Base-by-base conservation (phyloP, 2,329 filamentous ascomycete species). In the Colletotrichum sp. region DNA sequence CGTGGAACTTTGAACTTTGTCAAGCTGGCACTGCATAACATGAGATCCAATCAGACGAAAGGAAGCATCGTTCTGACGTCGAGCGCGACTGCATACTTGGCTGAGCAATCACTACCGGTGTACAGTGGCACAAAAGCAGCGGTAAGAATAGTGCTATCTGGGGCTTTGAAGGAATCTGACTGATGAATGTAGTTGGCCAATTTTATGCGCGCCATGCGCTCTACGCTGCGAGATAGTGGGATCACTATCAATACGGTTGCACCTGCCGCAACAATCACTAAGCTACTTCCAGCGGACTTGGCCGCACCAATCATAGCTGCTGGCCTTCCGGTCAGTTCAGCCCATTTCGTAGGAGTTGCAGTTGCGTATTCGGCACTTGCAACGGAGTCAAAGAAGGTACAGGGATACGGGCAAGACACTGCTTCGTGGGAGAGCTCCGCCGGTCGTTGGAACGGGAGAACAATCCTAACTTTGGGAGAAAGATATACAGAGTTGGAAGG, bases 231-330 rank as follows among this genome's bases (percentile, higher is more conserved):
- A 48, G 66, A 6, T 72, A 82, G 38, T 74, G 79, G 52, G 82
- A 83, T 69, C 84, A 85, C 24, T 5, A 86, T 86, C 79, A 85
- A 85, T 61, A 79, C 74, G 4, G 84, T 86, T 16, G 84, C 84
- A 0, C 84, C 85, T 0, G 82, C 82, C 0, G 83, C 82, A 2
- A 85, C 83, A 28, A 8, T 78, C 82, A 34, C 83, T 82, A 7
- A 52, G 10, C 26, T 85, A 2, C 73, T 86, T 1, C 81, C 82
- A 6, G 55, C 38, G 4, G 68, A 85, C 26, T 74, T 85, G 7
- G 80, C 81, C 8, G 79, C 74, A 4, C 81, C 82, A 1, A 81
- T 85, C 38, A 79, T 78, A 30, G 58, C 58, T 30, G 18, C 58
- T 5, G 83, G 83, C 0, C 66, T 83, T 6, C 84, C 83, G 0